These are phyloP conservation scores for Pyrenophora seminiperda DNA, from an alignment of 2,329 filamentous ascomycete genomes.

Conservation along the genomic window DNA sequence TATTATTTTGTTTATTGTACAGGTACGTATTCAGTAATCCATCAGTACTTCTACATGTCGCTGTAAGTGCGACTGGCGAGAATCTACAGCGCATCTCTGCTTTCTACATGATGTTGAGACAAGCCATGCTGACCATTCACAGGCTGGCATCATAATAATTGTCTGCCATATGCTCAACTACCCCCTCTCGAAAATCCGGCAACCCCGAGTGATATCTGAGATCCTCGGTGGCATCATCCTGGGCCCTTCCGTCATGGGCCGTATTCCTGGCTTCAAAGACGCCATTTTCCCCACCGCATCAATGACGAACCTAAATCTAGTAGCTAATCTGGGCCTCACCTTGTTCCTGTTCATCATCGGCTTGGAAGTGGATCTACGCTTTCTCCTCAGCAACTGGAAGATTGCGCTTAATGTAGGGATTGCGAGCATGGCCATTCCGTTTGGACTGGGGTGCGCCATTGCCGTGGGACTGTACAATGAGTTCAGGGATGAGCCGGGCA, in stretches of 20 bases:
- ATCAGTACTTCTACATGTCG: neutral
- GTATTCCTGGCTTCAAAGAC: slow-evolving; percentile 76
- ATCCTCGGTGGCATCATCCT: slow-evolving; percentile 84
- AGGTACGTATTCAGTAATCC: slow-evolving; percentile 53
- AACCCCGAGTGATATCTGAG: slow-evolving; percentile 83
- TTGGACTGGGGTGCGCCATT: slow-evolving; percentile 79
- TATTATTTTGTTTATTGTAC: slow-evolving; percentile 76
- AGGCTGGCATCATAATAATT: slow-evolving; percentile 75
- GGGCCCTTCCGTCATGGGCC: slow-evolving; percentile 85
- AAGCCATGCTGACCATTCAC: slow-evolving; percentile 7
- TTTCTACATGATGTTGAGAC: too few species aligned
- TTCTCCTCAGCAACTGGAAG: slow-evolving; percentile 79
- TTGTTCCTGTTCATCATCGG: slow-evolving; percentile 88
- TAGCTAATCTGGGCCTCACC: slow-evolving; percentile 82
- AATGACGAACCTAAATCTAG: slow-evolving; percentile 75
- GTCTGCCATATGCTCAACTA: slow-evolving; percentile 76
- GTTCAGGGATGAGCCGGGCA: slow-evolving; percentile 64
- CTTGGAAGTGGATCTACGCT: slow-evolving; percentile 81
- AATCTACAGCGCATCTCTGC: neutral
- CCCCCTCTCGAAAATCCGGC: slow-evolving; percentile 75
- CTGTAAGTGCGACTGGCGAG: neutral
- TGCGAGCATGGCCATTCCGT: slow-evolving; percentile 80
- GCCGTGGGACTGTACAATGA: slow-evolving; percentile 80
- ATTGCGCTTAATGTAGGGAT: slow-evolving; percentile 77
- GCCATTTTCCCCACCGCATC: slow-evolving; percentile 78